These are phyloP conservation scores for Lipomyces chichibuensis DNA, from an alignment of 805 yeast genomes.

Conservation along the genomic window DNA sequence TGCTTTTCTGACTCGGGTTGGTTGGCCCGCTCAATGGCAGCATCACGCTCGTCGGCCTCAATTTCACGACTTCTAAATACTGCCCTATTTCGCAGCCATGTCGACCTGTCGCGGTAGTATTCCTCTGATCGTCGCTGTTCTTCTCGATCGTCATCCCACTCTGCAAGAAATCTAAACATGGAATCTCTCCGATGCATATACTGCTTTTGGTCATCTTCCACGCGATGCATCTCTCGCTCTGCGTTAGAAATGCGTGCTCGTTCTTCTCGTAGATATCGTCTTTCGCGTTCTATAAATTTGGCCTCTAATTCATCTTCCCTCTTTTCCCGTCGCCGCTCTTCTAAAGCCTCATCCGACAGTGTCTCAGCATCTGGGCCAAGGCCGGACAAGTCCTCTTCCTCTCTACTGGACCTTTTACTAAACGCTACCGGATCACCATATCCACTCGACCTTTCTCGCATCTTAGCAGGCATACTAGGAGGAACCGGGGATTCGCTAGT, in stretches of 20 bases:
- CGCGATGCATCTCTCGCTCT: slow-evolving; percentile 34
- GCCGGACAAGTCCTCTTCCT: slow-evolving; percentile 10
- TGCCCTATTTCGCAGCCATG: slow-evolving; percentile 33
- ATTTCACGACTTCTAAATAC: slow-evolving; percentile 31
- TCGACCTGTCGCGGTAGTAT: slow-evolving; percentile 36
- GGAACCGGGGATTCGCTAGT: slow-evolving; percentile 11
- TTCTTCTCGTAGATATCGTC: slow-evolving; percentile 33
- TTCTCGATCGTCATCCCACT: slow-evolving; percentile 37
- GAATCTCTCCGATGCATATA: slow-evolving; percentile 5
- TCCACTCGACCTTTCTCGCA: slow-evolving; percentile 9
- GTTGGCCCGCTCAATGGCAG: slow-evolving; percentile 15
- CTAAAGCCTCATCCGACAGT: slow-evolving; percentile 30
- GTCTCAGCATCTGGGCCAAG: slow-evolving; percentile 21
- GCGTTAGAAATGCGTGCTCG: slow-evolving; percentile 25
- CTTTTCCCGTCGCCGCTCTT: slow-evolving; percentile 26
- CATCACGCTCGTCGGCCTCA: slow-evolving; percentile 32
- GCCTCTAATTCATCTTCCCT: slow-evolving; percentile 30
- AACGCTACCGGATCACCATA: slow-evolving; percentile 24
- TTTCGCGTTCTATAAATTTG: slow-evolving; percentile 30
- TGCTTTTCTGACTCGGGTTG: not conserved
- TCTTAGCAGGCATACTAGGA: slow-evolving; percentile 11
- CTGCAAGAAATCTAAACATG: slow-evolving; percentile 22
- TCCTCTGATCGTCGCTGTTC: slow-evolving; percentile 27
- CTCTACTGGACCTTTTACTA: slow-evolving; percentile 9
- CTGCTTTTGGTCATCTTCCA: slow-evolving; percentile 28